Base-by-base conservation (phyloP, 352 stramenopile species). In the Pythium rhizo-oryzae region DNA sequence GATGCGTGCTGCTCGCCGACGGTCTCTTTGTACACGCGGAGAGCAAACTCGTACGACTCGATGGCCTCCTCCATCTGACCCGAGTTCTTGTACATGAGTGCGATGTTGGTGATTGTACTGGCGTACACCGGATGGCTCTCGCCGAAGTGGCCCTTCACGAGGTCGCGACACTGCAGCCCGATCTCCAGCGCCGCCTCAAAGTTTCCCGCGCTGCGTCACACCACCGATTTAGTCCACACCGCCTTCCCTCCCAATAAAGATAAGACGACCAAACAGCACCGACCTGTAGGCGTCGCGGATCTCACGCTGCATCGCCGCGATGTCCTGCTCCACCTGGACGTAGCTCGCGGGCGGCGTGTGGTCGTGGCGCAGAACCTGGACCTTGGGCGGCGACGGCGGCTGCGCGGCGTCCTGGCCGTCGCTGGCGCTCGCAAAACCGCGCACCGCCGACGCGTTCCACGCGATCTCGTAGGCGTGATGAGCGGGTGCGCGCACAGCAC, bases 11-110 rank as follows among this genome's bases (percentile, higher is more conserved):
- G 73, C 60, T 95, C 84, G 56, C 85, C 85, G 21, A 95, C 87
- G 37, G 75, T 87, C 39, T 79, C 78, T 73, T 93, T 94, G 79
- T 95, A 95, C 35, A 87, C 82, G 37, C 87, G 78, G 56, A 95
- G 71, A 44, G 87, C 87, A 59, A 80, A 88, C 72, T 93, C 84
- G 77, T 95, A 95, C 64, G 85, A 76, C 71, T 90, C 84, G 55
- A 95, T 77, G 12, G 87, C 85, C 43, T 93, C 80, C 35, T 92
- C 82, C 60, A 82, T 79, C 70, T 90, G 78, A 11, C 85, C 86
- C 68, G 91, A 41, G 68, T 90, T 93, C 77, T 95, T 95, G 76
- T 95, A 89, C 85, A 95, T 94, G 55, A 95, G 83, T 24, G 87
- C 87, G 47, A 95, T 92, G 69, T 95, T 94, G 61, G 85, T 93